Evolutionary conservation across 148 eudicot species (phyloP).

Genomic region (Pouteria glomerata): DNA sequence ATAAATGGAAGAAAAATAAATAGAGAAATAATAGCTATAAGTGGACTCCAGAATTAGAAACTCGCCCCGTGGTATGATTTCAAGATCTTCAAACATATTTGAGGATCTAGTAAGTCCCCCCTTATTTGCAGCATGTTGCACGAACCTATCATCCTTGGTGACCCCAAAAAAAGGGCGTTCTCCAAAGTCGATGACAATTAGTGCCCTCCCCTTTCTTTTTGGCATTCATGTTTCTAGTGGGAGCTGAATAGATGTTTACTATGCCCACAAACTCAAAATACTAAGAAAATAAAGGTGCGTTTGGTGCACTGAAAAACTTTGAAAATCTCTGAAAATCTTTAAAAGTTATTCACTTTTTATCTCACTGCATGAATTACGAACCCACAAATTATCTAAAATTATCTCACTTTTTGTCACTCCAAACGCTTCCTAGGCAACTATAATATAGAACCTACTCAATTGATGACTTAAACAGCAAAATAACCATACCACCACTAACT

Average conservation of each 20-base stretch:
- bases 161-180: neutral
- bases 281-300: no score
- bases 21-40: neutral
- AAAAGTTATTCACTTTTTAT: neutral
- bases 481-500: neutral
- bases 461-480: neutral
- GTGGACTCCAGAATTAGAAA: neutral
- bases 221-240: neutral
- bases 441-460: neutral
- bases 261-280: neutral
- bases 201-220: neutral
- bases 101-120: no score
- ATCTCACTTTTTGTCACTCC: no score
- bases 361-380: no score
- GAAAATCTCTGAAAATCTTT: no score
- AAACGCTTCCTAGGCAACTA: neutral
- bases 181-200: neutral
- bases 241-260: neutral
- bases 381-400: no score
- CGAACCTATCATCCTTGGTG: neutral
- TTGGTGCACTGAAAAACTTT: no score
- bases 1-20: neutral
- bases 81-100: no score
- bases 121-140: neutral
- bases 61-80: neutral